A percentile compares a stretch with the other conserved stretches of the same genome.
Evolutionary conservation across 352 stramenopile species (phyloP).

Genomic region (Globisporangium orthogonon): DNA sequence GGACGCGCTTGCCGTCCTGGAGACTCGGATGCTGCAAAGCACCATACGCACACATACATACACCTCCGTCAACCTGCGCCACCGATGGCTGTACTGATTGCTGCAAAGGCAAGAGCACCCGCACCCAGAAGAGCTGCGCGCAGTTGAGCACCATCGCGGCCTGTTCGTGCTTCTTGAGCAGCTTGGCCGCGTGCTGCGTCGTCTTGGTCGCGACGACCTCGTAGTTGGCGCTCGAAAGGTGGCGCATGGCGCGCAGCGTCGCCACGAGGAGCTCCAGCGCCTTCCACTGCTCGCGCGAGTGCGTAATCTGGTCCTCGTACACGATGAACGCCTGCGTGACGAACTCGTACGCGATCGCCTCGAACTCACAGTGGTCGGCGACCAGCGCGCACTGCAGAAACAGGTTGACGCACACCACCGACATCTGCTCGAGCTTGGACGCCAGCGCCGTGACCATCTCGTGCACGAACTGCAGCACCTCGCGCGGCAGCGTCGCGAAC

Average conservation of each 20-base stretch:
- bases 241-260: conserved; percentile 71
- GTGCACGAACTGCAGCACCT: conserved; percentile 97
- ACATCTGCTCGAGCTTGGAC: conserved; percentile 69
- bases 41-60: background rate
- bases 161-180: conserved; percentile 96
- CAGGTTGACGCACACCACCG: conserved; percentile 85
- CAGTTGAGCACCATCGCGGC: conserved; percentile 92
- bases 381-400: conserved; percentile 93
- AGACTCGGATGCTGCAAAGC: conserved; percentile 54
- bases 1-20: conserved; percentile 89
- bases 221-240: conserved; percentile 89
- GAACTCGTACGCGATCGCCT: conserved; percentile 96
- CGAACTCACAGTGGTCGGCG: conserved; percentile 78
- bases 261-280: conserved; percentile 89
- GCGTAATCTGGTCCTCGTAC: conserved; percentile 95
- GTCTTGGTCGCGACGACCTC: conserved; percentile 95
- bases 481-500: conserved; percentile 64
- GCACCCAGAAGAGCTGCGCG: conserved; percentile 94
- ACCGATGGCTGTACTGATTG: conserved; percentile 10
- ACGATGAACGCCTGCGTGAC: conserved; percentile 94
- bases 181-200: conserved; percentile 93
- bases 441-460: conserved; percentile 93
- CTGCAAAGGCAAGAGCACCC: conserved; percentile 17
- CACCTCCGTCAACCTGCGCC: background rate
- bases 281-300: conserved; percentile 87